A percentile compares a stretch with the other conserved stretches of the same genome.
Conservation (phyloP, 1,284 basidiomycete species). For the Coniferiporia sulphurascens region DNA sequence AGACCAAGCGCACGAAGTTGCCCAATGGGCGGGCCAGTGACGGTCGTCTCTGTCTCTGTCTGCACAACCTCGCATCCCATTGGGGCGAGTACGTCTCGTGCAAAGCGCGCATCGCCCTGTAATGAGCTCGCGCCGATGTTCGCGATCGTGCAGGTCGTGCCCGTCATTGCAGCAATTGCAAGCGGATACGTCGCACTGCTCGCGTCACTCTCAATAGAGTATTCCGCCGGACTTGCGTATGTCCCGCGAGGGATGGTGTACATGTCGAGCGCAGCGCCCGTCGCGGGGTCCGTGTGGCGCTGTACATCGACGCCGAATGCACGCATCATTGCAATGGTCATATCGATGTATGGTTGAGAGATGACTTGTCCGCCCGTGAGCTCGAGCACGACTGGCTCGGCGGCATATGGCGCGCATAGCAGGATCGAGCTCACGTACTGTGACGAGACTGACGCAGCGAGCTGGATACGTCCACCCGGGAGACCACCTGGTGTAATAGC, state of each 20-base stretch:
- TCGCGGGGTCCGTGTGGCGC: slow-evolving; percentile 59
- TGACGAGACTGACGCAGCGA: slow-evolving; percentile 92
- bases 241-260: slow-evolving; percentile 85
- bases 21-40: slow-evolving; percentile 82
- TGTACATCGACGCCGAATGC: slow-evolving; percentile 85
- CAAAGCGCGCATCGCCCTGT: slow-evolving; percentile 96
- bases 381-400: slow-evolving; percentile 78
- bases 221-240: slow-evolving; percentile 77
- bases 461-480: slow-evolving; percentile 77
- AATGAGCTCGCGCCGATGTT: slow-evolving; percentile 90
- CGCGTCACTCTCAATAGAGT: slow-evolving; percentile 95
- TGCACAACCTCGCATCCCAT: slow-evolving; percentile 95
- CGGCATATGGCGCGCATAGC: slow-evolving; percentile 92
- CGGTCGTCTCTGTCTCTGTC: slow-evolving; percentile 87
- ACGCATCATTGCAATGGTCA: slow-evolving; percentile 98
- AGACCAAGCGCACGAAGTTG: slow-evolving; percentile 79
- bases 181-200: slow-evolving; percentile 96
- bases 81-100: slow-evolving; percentile 85
- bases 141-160: slow-evolving; percentile 87
- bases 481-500: slow-evolving; percentile 83
- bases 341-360: slow-evolving; percentile 99
- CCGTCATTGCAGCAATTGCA: slow-evolving; percentile 94
- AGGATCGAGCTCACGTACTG: slow-evolving; percentile 99
- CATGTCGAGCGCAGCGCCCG: slow-evolving; percentile 66
- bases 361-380: slow-evolving; percentile 93